Base-by-base conservation (phyloP, 2,329 filamentous ascomycete species). In the Dothideomycetidae sp. region DNA sequence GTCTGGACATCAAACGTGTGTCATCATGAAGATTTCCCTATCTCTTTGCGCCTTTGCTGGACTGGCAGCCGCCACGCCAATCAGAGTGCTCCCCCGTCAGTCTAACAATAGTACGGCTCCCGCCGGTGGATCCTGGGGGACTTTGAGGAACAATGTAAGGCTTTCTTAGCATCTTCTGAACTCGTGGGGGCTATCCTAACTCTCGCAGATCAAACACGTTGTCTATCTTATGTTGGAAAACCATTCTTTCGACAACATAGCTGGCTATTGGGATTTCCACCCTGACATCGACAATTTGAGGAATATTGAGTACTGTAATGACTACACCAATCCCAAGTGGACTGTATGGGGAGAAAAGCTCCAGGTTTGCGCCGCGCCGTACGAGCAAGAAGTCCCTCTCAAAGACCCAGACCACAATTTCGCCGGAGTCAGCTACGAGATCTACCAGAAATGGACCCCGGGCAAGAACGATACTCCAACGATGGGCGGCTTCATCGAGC, bases 211-310 rank as follows among this genome's bases (percentile, higher is more conserved):
- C 42, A 48, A 50, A 41, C 43, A 50, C 29, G 53, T 59, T 13
- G 44, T 60, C 31, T 57, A 57, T 36, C 44, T 60, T 13, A 57
- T 57, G 37, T 49, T 57, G 44, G 56, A 59, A 43, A 61, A 61
- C 41, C 56, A 57, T 43, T 57, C 51, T 9, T 58, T 60, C 37
- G 57, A 61, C 45, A 61, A 59, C 45, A 57, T 60, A 21, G 55
- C 54, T 7, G 57, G 57, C 13, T 58, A 55, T 44, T 60, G 56
- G 52, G 48, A 55, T 41, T 58, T 57, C 38, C 47, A 57, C 37
- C 45, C 46, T 1, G 53, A 55, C 17, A 58, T 59, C 29, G 56
- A 61, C 48, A 57, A 58, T 42, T 42, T 56, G 28, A 44, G 46
- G 33, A 51, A 53, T 31, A 48, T 48, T 33, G 39, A 39, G 7